phyloP scores from a whole-genome alignment of 1,284 basidiomycete species.

The Apiotrichum gracile region DNA sequence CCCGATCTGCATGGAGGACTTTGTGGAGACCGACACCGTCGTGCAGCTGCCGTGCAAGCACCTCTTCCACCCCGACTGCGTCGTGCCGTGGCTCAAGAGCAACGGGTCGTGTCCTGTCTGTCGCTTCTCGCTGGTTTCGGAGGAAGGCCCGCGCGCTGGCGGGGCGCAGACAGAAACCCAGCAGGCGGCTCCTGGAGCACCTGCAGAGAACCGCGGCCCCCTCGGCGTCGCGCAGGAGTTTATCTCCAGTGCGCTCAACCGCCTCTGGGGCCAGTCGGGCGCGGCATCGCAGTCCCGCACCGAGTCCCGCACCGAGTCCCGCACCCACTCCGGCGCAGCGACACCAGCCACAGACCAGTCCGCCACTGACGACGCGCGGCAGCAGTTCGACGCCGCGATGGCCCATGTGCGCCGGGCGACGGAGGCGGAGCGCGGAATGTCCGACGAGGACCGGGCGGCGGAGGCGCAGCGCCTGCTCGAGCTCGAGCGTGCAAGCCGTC shows the following conservation, averaged over 20 bases:
- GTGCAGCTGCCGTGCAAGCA: slow-evolving; percentile 43
- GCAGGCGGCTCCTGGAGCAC: not conserved
- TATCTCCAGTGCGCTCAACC: slow-evolving; percentile 31
- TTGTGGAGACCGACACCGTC: slow-evolving; percentile 33
- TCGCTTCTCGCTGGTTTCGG: slow-evolving; percentile 43
- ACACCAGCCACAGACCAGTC: not conserved
- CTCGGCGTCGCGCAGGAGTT: slow-evolving; percentile 11
- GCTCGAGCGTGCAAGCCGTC: not conserved
- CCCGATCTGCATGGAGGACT: slow-evolving; percentile 45
- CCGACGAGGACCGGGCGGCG: not conserved
- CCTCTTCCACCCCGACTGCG: slow-evolving; percentile 44
- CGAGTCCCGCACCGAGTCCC: not conserved
- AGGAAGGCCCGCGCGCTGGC: slow-evolving; percentile 10
- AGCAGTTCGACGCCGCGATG: not conserved
- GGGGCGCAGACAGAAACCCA: not conserved
- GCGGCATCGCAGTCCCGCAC: not conserved
- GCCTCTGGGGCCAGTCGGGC: slow-evolving; percentile 37
- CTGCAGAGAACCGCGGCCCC: not conserved
- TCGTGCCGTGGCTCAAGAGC: slow-evolving; percentile 43
- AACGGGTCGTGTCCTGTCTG: slow-evolving; percentile 48
- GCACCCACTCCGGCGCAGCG: not conserved
- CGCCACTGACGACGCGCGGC: not conserved
- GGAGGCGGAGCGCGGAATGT: not conserved
- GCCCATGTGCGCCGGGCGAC: not conserved
- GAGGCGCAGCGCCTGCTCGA: too few species aligned